Conservation (phyloP, 495 filamentous ascomycete species). For the Hypoxylon cercidicola region DNA sequence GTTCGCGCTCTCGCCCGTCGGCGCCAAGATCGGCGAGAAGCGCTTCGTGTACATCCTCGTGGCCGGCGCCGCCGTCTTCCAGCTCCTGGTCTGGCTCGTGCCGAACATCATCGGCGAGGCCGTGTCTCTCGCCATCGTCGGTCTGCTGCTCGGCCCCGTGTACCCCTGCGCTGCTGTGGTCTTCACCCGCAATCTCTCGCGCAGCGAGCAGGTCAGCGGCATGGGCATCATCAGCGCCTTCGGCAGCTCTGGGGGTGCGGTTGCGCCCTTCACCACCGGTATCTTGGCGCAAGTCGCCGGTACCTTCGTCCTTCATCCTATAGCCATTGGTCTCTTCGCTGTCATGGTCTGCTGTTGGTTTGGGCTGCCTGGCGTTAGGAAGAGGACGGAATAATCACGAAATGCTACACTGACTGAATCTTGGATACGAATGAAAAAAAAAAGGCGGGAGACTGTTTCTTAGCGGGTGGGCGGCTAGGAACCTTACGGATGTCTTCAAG, state of each 20-base stretch:
- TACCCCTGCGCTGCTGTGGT: slow-evolving; percentile 77
- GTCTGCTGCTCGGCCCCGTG: slow-evolving; percentile 80
- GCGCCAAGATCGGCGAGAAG: slow-evolving; percentile 74
- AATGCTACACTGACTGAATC: neutral
- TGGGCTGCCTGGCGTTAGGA: slow-evolving; percentile 61
- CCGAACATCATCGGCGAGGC: slow-evolving; percentile 76
- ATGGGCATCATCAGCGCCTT: slow-evolving; percentile 77
- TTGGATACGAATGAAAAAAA: too few species aligned
- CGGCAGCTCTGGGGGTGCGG: slow-evolving; percentile 78
- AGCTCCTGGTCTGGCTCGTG: slow-evolving; percentile 79
- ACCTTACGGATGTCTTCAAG: too few species aligned
- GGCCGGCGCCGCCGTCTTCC: slow-evolving; percentile 68
- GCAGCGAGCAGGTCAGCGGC: slow-evolving; percentile 70
- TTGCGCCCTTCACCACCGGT: slow-evolving; percentile 79
- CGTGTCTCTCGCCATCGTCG: slow-evolving; percentile 76
- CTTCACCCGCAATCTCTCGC: slow-evolving; percentile 69
- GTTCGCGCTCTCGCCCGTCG: slow-evolving; percentile 71
- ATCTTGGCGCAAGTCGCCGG: slow-evolving; percentile 74
- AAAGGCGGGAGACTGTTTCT: too few species aligned
- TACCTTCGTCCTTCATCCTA: slow-evolving; percentile 79
- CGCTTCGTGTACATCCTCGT: slow-evolving; percentile 69
- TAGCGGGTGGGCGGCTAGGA: too few species aligned
- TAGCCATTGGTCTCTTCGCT: slow-evolving; percentile 72
- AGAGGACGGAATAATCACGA: slow-evolving; percentile 60
- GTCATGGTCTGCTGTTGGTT: slow-evolving; percentile 77